Evolutionary conservation across 306 rosid genomes (phyloP).

Genomic region (Prunus padus): DNA sequence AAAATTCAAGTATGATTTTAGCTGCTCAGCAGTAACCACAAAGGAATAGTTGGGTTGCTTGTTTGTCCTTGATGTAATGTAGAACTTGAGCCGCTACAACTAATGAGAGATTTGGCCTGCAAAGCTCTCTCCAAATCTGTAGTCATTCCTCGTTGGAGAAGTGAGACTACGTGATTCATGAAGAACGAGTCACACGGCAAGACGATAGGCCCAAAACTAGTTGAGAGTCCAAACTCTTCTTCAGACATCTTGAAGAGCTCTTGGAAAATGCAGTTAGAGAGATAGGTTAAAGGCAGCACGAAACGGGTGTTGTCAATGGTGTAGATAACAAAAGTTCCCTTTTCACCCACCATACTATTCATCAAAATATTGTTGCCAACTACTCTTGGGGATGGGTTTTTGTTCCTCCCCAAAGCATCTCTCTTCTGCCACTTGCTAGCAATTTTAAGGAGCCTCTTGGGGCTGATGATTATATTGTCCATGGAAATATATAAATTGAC

Average conservation of each 20-base stretch:
- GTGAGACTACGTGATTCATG: not conserved
- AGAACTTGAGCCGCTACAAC: not conserved
- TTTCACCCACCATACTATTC: not conserved
- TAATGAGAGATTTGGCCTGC: not conserved
- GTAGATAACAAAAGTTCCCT: conserved; percentile 6
- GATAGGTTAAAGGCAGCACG: not conserved
- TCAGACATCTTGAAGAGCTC: not conserved
- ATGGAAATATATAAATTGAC: not conserved
- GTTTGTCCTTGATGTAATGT: not conserved
- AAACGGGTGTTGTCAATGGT: not conserved
- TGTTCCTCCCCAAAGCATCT: not conserved
- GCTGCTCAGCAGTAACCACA: not conserved
- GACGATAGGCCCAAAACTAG: not conserved
- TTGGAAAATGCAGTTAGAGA: not conserved
- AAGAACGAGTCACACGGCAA: not conserved
- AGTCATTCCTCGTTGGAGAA: not conserved
- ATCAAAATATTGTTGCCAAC: not conserved
- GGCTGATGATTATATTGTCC: not conserved
- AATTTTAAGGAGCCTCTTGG: not conserved
- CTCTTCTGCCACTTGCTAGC: not conserved
- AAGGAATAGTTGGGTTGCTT: not conserved
- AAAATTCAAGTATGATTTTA: no score
- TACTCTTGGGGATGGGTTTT: not conserved
- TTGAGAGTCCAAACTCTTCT: conserved; percentile 2
- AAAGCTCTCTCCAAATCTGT: not conserved